These are phyloP conservation scores for Hanseniaspora vineae DNA, from an alignment of 805 yeast genomes.

Conservation along the genomic window DNA sequence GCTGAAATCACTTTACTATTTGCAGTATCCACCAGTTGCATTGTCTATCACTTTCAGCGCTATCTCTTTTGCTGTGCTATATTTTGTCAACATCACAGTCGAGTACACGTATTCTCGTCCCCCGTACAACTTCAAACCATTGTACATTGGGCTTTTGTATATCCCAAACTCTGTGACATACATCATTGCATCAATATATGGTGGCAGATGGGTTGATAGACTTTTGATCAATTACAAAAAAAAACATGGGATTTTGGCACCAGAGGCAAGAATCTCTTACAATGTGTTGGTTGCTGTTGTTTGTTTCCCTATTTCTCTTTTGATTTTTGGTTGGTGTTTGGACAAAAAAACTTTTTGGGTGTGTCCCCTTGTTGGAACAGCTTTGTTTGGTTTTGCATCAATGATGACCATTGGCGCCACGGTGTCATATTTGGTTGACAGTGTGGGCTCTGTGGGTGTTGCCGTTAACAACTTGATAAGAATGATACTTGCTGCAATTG, in stretches of 20 bases:
- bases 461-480: conserved; percentile 70
- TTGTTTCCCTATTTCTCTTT: conserved; percentile 47
- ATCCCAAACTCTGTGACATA: conserved; percentile 77
- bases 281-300: conserved; percentile 56
- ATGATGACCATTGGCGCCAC: conserved; percentile 78
- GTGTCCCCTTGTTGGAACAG: conserved; percentile 69
- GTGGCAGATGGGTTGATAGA: conserved; percentile 69
- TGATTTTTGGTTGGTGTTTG: conserved; percentile 77
- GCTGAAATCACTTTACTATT: conserved; percentile 42
- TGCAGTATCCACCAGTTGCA: conserved; percentile 63
- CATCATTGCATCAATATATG: conserved; percentile 60
- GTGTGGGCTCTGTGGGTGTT: conserved; percentile 79
- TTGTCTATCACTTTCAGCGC: conserved; percentile 55
- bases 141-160: conserved; percentile 62
- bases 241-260: conserved; percentile 53
- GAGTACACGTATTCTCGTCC: conserved; percentile 44
- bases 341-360: conserved; percentile 59
- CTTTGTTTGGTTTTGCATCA: conserved; percentile 68
- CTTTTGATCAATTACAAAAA: conserved; percentile 39
- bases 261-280: conserved; percentile 70
- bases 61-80: conserved; percentile 56
- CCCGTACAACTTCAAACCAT: conserved; percentile 59
- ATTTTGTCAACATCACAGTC: conserved; percentile 63
- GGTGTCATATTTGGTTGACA: conserved; percentile 69
- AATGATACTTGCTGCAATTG: conserved; percentile 60